These are phyloP conservation scores for Paecilomyces fulvus DNA, from an alignment of 2,329 filamentous ascomycete genomes.

Conservation along the genomic window DNA sequence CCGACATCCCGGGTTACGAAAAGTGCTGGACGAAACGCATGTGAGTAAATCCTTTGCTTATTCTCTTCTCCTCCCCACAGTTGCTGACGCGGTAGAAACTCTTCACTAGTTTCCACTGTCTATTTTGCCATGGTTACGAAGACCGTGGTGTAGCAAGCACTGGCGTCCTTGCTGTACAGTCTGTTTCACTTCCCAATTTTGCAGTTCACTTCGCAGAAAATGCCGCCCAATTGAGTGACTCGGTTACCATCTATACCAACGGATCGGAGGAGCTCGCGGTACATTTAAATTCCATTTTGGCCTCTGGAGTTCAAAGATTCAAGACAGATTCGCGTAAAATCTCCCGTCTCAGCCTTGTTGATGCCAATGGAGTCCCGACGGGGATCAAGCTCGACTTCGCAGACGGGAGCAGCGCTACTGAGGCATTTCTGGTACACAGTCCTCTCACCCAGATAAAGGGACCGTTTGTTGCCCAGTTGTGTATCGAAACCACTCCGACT, in stretches of 20 bases:
- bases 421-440: constrained; percentile 1
- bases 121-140: constrained; percentile 54
- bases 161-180: constrained; percentile 40
- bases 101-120: constrained; percentile 44
- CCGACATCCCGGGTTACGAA: too few relatives aligned
- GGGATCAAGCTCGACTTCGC: background rate
- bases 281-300: background rate
- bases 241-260: constrained; percentile 47
- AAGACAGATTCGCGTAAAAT: constrained; percentile 3
- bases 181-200: constrained; percentile 16
- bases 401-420: background rate
- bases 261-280: constrained; percentile 25
- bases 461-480: background rate
- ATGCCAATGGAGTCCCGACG: background rate
- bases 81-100: background rate
- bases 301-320: background rate
- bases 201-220: constrained; percentile 31
- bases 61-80: constrained; percentile 21
- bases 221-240: constrained; percentile 35
- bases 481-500: constrained; percentile 32
- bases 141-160: constrained; percentile 40
- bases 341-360: background rate
- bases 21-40: too few relatives aligned
- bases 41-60: too few relatives aligned
- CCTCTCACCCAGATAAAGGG: constrained; percentile 1